A percentile compares a stretch with the other conserved stretches of the same genome.
Evolutionary conservation across 371 early-diverging fungal genomes (phyloP).

Genomic region (Dichotomocladium elegans): DNA sequence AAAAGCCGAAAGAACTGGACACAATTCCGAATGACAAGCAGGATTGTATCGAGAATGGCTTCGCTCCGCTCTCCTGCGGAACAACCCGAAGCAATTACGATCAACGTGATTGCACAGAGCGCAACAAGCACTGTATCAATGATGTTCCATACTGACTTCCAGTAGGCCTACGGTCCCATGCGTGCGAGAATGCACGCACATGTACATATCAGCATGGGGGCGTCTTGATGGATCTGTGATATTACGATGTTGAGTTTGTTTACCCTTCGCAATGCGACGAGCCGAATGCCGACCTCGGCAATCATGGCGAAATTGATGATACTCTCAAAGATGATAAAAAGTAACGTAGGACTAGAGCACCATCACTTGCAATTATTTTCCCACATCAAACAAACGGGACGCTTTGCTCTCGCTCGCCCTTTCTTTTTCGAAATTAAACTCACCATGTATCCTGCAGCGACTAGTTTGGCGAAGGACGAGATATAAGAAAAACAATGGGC

Average conservation of each 20-base stretch:
- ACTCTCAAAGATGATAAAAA: slow-evolving; percentile 61
- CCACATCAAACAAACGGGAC: no score
- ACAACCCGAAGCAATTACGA: slow-evolving; percentile 65
- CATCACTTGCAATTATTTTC: neutral
- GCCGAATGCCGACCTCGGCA: slow-evolving; percentile 63
- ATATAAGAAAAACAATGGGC: neutral
- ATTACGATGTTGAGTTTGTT: slow-evolving; percentile 1
- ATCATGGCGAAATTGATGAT: slow-evolving; percentile 76
- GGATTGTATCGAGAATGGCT: slow-evolving; percentile 65
- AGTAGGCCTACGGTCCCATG: slow-evolving; percentile 53
- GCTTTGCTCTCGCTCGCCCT: neutral
- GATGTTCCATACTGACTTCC: slow-evolving; percentile 72
- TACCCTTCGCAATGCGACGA: slow-evolving; percentile 70
- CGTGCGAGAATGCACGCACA: neutral
- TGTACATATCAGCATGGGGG: neutral
- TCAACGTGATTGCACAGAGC: slow-evolving; percentile 65
- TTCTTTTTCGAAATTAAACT: neutral
- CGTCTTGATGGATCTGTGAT: neutral
- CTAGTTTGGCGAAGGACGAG: slow-evolving; percentile 14
- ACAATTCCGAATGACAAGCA: slow-evolving; percentile 69
- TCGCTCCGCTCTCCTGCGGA: slow-evolving; percentile 55
- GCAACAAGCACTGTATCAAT: slow-evolving; percentile 64
- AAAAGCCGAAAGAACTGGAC: slow-evolving; percentile 66
- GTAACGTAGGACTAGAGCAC: slow-evolving; percentile 31
- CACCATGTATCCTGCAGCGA: slow-evolving; percentile 44